Base-by-base conservation (phyloP, 1,284 basidiomycete species). In the Marasmius fiardii region DNA sequence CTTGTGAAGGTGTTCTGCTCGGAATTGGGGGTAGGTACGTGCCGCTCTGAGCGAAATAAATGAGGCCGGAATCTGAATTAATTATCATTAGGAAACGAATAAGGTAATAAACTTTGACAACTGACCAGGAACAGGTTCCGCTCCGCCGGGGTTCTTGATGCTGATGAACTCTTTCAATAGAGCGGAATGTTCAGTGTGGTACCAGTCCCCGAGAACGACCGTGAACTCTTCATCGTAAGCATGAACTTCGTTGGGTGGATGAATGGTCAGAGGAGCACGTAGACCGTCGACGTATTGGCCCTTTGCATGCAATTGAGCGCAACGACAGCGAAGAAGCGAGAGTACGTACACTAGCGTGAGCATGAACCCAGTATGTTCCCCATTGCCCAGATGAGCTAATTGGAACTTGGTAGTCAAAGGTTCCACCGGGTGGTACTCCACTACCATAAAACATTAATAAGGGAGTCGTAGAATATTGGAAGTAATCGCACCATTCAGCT, bases 151-250 rank as follows among this genome's bases (percentile, higher is more conserved):
- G 68, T 95, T 90, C 14, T 77, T 70, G 49, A 83, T 83, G 68
- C 72, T 89, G 69, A 97, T 74, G 72, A 96, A 98, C 43, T 83
- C 71, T 49, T 84, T 72, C 39, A 90, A 58, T 44, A 95, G 78
- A 4, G 73, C 75, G 1, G 73, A 53, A 62, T 94, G 90, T 69
- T 93, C 77, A 5, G 85, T 67, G 67, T 95, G 91, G 66, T 90
- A 94, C 92, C 92, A 95, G 68, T 95, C 92, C 10, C 83, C 81
- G 1, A 97, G 75, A 50, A 94, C 71, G 60, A 98, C 76, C 12
- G 91, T 95, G 73, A 85, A 95, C 64, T 98, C 96, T 43, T 90
- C 93, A 71, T 98, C 95, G 72, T 98, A 98, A 0, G 75, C 64
- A 68, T 87, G 81, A 0, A 72, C 75, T 66, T 90, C 86, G 61